Conservation (phyloP, 2,329 filamentous ascomycete genomes). For the Aspergillus ruber region DNA sequence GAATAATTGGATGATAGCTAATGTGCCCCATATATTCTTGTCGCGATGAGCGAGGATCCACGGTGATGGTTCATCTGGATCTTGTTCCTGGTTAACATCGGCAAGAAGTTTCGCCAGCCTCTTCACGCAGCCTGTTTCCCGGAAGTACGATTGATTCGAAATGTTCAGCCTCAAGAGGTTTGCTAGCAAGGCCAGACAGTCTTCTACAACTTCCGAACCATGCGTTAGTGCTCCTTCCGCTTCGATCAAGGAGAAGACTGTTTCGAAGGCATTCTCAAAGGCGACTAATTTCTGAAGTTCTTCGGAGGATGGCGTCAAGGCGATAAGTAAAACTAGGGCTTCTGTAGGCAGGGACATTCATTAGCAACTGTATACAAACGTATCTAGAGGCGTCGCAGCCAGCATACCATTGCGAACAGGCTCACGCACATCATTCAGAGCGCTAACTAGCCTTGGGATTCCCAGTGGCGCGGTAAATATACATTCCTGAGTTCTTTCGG, state of each 20-base stretch:
- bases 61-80: conserved; percentile 54
- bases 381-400: not conserved
- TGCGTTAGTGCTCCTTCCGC: conserved; percentile 74
- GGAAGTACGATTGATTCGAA: conserved; percentile 89
- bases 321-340: conserved; percentile 76
- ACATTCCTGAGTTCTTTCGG: conserved; percentile 90
- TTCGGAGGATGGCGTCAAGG: conserved; percentile 75
- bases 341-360: conserved; percentile 42
- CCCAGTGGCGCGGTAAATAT: conserved; percentile 83
- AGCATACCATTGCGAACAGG: conserved; percentile 66
- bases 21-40: conserved; percentile 84
- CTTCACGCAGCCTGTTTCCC: conserved; percentile 77
- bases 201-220: conserved; percentile 82
- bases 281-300: conserved; percentile 94
- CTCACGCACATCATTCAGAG: conserved; percentile 78
- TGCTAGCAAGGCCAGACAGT: conserved; percentile 82
- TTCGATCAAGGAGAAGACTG: conserved; percentile 74
- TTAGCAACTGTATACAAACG: not conserved
- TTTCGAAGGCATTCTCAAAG: conserved; percentile 89
- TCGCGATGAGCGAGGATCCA: conserved; percentile 75
- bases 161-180: conserved; percentile 82
- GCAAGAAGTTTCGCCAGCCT: conserved; percentile 64
- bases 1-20: conserved; percentile 82
- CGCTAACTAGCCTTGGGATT: conserved; percentile 75
- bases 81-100: conserved; percentile 50